Conservation (phyloP, 2,329 filamentous ascomycete species). For the Emmonsiellopsis sp. region DNA sequence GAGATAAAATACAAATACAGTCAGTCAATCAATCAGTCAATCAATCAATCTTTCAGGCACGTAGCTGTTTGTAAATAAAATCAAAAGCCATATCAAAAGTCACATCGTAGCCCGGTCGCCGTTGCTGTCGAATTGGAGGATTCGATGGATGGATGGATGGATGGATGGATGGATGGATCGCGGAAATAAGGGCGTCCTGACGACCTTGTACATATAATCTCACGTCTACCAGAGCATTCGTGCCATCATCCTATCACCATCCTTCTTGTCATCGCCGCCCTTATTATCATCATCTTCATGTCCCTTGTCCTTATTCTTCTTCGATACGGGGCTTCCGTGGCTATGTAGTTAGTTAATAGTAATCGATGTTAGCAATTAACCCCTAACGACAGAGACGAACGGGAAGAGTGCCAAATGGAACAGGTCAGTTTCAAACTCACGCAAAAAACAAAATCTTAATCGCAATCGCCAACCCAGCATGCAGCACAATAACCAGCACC, state of each 20-base stretch:
- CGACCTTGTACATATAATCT: background rate
- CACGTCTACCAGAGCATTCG: slow-evolving; percentile 20
- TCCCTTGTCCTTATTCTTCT: slow-evolving; percentile 29
- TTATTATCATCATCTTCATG: slow-evolving; percentile 22
- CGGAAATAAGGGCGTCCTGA: too few species aligned
- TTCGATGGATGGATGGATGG: too few species aligned
- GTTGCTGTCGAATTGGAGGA: too few species aligned
- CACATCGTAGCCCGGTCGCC: too few species aligned
- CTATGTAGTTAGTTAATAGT: slow-evolving; percentile 15
- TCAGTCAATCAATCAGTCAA: too few species aligned
- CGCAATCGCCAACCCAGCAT: slow-evolving; percentile 80
- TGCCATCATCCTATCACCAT: slow-evolving; percentile 15
- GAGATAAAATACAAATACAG: background rate
- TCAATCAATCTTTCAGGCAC: too few species aligned
- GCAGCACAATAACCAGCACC: slow-evolving; percentile 71
- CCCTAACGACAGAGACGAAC: background rate
- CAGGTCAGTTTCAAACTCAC: slow-evolving; percentile 26
- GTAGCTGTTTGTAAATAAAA: too few species aligned
- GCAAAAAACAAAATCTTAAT: slow-evolving; percentile 98
- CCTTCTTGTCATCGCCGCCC: slow-evolving; percentile 18
- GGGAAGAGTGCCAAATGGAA: background rate
- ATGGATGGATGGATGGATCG: too few species aligned
- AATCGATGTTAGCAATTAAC: slow-evolving; percentile 6
- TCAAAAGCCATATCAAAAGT: too few species aligned
- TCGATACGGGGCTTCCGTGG: slow-evolving; percentile 54